phyloP scores from a whole-genome alignment of 164 flowering plant genomes.

The Chimonanthus praecox region DNA sequence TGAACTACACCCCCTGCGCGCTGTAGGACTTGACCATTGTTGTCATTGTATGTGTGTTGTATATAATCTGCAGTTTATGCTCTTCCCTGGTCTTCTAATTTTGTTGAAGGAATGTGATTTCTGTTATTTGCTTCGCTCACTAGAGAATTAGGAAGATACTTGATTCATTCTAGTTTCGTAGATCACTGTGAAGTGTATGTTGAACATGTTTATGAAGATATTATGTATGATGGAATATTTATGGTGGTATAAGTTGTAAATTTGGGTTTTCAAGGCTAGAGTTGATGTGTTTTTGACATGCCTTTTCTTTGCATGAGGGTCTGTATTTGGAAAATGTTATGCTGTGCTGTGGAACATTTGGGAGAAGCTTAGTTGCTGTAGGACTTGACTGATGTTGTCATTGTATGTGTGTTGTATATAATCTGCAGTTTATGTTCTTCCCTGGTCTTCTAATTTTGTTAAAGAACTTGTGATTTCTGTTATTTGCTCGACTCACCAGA shows the following conservation, averaged over 20 bases:
- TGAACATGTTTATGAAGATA: background rate
- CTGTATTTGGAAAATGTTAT: too few species aligned
- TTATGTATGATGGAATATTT: background rate
- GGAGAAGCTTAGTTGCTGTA: too few species aligned
- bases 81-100: background rate
- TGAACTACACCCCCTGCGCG: background rate
- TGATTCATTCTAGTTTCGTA: background rate
- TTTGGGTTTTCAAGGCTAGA: background rate
- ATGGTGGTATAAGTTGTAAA: background rate
- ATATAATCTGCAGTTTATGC: background rate
- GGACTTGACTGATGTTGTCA: background rate
- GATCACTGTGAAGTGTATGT: background rate
- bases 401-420: background rate
- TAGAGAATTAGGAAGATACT: background rate
- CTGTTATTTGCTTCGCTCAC: background rate
- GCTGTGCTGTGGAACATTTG: too few species aligned
- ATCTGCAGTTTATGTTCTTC: background rate
- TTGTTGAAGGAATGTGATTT: background rate
- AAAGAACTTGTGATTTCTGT: background rate
- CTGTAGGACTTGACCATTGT: background rate
- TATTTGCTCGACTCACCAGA: background rate
- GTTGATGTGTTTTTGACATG: background rate
- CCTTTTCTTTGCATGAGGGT: background rate
- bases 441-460: background rate
- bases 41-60: background rate